Evolutionary conservation across 306 rosid genomes (phyloP), one percentile per base, ranked within the genome.

Genomic region (Gleditsia sinensis): DNA sequence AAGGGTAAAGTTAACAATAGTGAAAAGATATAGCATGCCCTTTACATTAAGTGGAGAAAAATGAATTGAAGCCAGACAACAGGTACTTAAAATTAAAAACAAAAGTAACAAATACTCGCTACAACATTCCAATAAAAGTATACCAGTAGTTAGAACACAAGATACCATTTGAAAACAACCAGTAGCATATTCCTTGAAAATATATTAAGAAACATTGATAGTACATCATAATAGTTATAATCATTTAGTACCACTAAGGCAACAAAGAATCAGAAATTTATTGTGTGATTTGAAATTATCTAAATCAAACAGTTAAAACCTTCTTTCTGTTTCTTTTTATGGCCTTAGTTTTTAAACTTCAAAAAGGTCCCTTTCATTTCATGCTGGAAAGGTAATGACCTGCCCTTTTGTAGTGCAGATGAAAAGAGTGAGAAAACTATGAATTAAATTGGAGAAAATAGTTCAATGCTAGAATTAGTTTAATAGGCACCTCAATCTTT

Each of bases 401-500:
- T 33, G 65, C 62, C 46, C 32, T 58, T 70, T n/a, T 51, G 23
- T 55, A 23, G 60, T 40, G 57, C 34, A 28, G 33, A 81, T 50
- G 5, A 69, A 67, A 40, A 42, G 67, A 39, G 33, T 32, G 40
- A 62, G 37, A 24, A 63, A 49, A 48, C 28, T 68, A 73, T 8
- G 37, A 42, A 45, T 59, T 59, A 32, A 48, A 49, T 27, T 60
- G 13, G 27, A 64, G 33, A 51, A 40, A 56, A 60, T 74, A 10
- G 23, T 5, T 13, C 0, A 3, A 9, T 51, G 34, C 30, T 40
- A 71, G 32, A 62, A 83, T 24, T 46, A 58, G 58, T 19, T 61
- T 57, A 63, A 68, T 71, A 13, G 40, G 14, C 77, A 91, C 97
- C 93, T 91, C 93, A 53, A 91, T 53, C 75, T 89, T 86, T 74